Evolutionary conservation across 768 basidiomycete genomes (phyloP).

Genomic region (Lactarius akahatsu): DNA sequence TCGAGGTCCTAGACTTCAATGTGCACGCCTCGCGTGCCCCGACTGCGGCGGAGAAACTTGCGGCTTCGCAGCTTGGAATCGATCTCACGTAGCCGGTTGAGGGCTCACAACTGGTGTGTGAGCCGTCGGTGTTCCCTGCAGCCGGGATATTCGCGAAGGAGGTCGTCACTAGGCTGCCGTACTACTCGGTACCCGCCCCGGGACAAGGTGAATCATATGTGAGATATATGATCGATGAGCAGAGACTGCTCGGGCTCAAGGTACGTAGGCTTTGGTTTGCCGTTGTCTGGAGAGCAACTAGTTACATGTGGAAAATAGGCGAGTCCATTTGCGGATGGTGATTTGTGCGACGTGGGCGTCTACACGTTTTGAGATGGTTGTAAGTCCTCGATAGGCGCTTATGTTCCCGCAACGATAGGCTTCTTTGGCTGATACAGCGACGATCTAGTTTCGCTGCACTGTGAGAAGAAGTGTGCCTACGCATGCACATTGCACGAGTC

Average conservation of each 20-base stretch:
- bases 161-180: slow-evolving; percentile 36
- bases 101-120: slow-evolving; percentile 8
- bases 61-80: slow-evolving; percentile 9
- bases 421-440: too few relatives aligned
- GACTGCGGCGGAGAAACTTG: slow-evolving; percentile 7
- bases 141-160: slow-evolving; percentile 31
- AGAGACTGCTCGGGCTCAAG: slow-evolving; percentile 36
- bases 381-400: background rate
- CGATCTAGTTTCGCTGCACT: too few relatives aligned
- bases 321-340: slow-evolving; percentile 36
- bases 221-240: slow-evolving; percentile 44
- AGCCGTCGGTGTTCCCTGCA: slow-evolving; percentile 16
- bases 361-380: slow-evolving; percentile 36
- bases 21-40: slow-evolving; percentile 22
- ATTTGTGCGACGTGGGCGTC: slow-evolving; percentile 40
- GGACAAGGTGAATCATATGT: slow-evolving; percentile 29
- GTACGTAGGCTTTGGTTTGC: slow-evolving; percentile 20
- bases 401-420: too few relatives aligned
- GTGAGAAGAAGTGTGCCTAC: too few relatives aligned
- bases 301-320: slow-evolving; percentile 23
- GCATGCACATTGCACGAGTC: too few relatives aligned
- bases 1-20: slow-evolving; percentile 39
- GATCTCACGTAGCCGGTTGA: background rate
- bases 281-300: background rate
- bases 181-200: slow-evolving; percentile 25